phyloP scores from a whole-genome alignment of 768 basidiomycete genomes.

The Leccinum sublutescens region DNA sequence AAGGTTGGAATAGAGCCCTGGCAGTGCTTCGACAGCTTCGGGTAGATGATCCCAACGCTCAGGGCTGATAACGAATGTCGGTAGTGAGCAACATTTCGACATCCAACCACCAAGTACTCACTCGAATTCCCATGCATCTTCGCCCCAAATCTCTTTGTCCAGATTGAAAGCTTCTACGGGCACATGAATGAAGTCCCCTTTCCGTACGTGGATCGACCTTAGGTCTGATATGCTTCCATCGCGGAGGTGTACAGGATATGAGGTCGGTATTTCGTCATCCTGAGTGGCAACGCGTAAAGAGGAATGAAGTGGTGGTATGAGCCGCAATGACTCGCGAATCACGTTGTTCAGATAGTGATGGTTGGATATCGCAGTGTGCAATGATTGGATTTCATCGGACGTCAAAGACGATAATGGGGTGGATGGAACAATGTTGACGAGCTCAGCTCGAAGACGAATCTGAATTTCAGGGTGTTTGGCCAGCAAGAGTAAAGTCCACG shows the following conservation, averaged over 20 bases:
- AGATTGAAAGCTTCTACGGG: conserved; percentile 80
- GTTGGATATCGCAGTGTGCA: conserved; percentile 53
- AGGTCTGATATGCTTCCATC: conserved; percentile 46
- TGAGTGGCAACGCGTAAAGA: conserved; percentile 74
- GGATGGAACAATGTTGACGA: conserved; percentile 46
- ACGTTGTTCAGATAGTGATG: conserved; percentile 78
- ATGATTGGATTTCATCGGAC: conserved; percentile 62
- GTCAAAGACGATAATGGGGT: conserved; percentile 46
- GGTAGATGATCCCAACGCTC: conserved; percentile 81
- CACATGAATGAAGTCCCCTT: conserved; percentile 75
- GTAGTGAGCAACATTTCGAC: conserved; percentile 4
- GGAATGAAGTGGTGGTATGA: conserved; percentile 79
- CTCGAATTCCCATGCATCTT: conserved; percentile 81
- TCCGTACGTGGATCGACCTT: conserved; percentile 50
- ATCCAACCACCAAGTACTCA: conserved; percentile 33
- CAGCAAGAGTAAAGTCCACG: conserved; percentile 81
- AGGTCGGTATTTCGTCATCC: conserved; percentile 76
- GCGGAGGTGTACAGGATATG: conserved; percentile 53
- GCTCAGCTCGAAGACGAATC: conserved; percentile 66
- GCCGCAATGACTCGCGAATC: conserved; percentile 69
- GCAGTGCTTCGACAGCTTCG: conserved; percentile 60
- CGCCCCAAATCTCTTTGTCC: conserved; percentile 76
- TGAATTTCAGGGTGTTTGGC: conserved; percentile 68
- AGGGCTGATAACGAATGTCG: conserved; percentile 45
- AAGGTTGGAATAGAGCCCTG: conserved; percentile 69